Evolutionary conservation across 345 rosid species (phyloP), one percentile per base, ranked within the genome.

Genomic region (Cardamine resedifolia): DNA sequence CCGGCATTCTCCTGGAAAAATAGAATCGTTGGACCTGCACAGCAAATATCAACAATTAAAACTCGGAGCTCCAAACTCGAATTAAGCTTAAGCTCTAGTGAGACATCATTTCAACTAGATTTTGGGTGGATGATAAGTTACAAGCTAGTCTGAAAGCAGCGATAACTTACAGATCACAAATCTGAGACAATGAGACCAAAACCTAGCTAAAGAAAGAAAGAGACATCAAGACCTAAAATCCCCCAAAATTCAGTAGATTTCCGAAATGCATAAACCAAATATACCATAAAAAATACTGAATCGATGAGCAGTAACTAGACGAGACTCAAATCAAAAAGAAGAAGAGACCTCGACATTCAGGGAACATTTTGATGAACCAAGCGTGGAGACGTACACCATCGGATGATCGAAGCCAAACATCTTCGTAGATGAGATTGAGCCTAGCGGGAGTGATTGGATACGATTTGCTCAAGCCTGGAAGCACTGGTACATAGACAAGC

Each of bases 1-100:
- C 99, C 99, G 4, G 99, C 99, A 83, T 95, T 95, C 81, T 95
- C 99, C 81, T 95, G 98, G 81, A 94, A 95, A 82, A 91, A 95
- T 71, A 95, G 74, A 79, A 95, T 80, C 20, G 99, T 95, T 53
- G 99, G 99, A 78, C 99, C 99, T 95, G 97, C 80, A 91, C 56
- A 21, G 72, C 14, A 44, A 74, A 65, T 63, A 69, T 21, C 16
- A 68, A 16, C 39, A n/a, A 38, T 67, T 55, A 56, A 68, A 59
- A 26, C 31, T 67, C 58, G 30, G 64, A 21, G 45, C 45, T 26
- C 30, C 19, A 38, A 26, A 14, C 34, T 61, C 26, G 7, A 39
- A 23, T 41, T 30, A 66, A 66, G 80, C 73, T 57, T 57, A 58
- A 53, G 43, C 33, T 55, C 41, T 43, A 30, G 12, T 23, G 41